Evolutionary conservation across 2,329 filamentous ascomycete genomes (phyloP), one percentile per base, ranked within the genome.

Genomic region (Plenodomus biglobosus): DNA sequence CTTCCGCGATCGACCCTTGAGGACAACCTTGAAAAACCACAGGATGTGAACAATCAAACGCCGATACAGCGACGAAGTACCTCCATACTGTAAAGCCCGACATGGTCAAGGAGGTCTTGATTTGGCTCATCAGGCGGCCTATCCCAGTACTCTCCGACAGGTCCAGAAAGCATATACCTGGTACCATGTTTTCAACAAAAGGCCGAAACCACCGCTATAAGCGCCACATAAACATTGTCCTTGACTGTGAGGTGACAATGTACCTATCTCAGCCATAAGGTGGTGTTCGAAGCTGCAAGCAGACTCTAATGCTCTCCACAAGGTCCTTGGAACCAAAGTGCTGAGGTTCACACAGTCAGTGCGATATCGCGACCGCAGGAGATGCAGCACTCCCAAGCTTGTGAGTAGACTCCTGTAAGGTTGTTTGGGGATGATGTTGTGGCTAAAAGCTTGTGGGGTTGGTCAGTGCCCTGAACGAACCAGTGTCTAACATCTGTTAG

Each of bases 401-500:
- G 8, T 44, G 37, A 38, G 43, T 37, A 38, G 37, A 34, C 18
- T 34, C 20, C 32, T 44, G 32, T 44, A 39, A 41, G 16, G n/a
- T n/a, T n/a, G 47, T 53, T 47, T 47, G 47, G 50, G 44, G 35
- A 30, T 41, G 37, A 24, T 24, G 38, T 40, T 43, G 47, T 39
- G 44, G 44, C 44, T 45, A 38, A 24, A 41, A 32, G 27, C 27
- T 7, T 32, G 27, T 32, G 6, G 27, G 11, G 27, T 48, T 53
- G 43, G 51, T 40, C 42, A 40, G 40, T 38, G 38, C 15, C 42
- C 41, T 51, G 32, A 38, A 41, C 36, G 46, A 40, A 38, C 52
- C 55, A 36, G 55, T 40, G 52, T 53, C 44, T 44, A 40, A 44
- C 39, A 42, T 43, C 38, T 38, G 54, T 55, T 52, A 38, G 48